These are phyloP conservation scores for Fusarium sp. DNA, from an alignment of 2,329 filamentous ascomycete genomes.

Conservation along the genomic window DNA sequence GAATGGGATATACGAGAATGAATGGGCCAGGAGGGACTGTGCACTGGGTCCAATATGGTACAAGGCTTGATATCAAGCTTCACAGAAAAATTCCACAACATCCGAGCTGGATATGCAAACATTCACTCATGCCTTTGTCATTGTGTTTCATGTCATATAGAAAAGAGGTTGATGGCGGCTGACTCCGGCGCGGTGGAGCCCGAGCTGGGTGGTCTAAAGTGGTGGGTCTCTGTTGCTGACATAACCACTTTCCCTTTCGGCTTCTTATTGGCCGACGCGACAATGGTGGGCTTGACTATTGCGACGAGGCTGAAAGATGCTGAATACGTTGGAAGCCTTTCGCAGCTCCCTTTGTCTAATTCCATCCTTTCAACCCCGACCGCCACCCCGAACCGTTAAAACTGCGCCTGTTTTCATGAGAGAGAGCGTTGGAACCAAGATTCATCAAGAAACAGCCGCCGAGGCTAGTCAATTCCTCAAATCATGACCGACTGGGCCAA, in stretches of 20 bases:
- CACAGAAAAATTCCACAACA: not conserved
- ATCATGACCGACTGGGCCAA: constrained; percentile 65
- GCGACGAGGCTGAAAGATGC: constrained; percentile 39
- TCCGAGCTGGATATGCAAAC: not conserved
- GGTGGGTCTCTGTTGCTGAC: constrained; percentile 28
- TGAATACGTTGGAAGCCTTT: constrained; percentile 16
- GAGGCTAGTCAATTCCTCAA: constrained; percentile 24
- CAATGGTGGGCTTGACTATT: constrained; percentile 25
- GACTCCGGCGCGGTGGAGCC: constrained; percentile 17
- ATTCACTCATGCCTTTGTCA: constrained; percentile 5
- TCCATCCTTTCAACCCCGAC: not conserved
- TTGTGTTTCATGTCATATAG: constrained; percentile 7
- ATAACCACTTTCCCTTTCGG: constrained; percentile 9
- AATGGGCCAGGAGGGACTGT: not conserved
- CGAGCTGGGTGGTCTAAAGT: not conserved
- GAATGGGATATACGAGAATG: constrained; percentile 13
- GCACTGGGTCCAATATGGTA: not conserved
- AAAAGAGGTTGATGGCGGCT: constrained; percentile 4
- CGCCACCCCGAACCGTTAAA: not conserved
- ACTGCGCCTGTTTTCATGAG: not conserved
- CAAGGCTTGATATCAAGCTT: not conserved
- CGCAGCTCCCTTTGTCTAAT: constrained; percentile 6
- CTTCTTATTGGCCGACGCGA: constrained; percentile 31
- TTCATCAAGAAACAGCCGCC: constrained; percentile 2
- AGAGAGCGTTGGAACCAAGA: not conserved